These are phyloP conservation scores for Castanea sativa DNA, from an alignment of 306 rosid genomes.

Conservation along the genomic window DNA sequence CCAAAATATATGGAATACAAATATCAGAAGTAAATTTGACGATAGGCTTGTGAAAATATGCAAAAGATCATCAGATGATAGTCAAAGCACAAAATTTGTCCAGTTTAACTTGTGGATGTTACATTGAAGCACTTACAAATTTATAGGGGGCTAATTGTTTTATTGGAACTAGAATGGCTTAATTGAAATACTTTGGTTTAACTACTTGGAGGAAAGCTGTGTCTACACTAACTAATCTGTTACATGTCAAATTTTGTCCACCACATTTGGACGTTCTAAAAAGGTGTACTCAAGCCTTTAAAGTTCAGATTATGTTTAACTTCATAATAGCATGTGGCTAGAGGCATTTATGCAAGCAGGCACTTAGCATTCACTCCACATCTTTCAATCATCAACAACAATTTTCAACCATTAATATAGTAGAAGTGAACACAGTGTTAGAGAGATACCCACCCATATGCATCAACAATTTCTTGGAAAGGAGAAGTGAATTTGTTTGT, in stretches of 20 bases:
- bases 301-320: not conserved
- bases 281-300: not conserved
- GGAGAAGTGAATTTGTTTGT: conserved; percentile 61
- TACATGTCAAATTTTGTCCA: not conserved
- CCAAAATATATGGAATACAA: no score
- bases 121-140: no score
- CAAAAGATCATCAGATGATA: no score
- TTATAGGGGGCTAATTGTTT: no score
- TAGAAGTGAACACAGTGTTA: not conserved
- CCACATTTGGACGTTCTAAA: not conserved
- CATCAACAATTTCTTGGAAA: conserved; percentile 65
- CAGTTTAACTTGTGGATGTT: no score
- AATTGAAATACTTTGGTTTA: no score
- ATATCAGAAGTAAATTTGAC: no score
- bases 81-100: no score
- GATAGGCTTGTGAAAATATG: no score
- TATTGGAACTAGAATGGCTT: no score
- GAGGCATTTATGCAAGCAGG: not conserved
- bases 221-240: no score
- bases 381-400: not conserved
- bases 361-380: not conserved
- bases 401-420: not conserved
- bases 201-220: no score
- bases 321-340: not conserved
- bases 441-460: conserved; percentile 49